Evolutionary conservation across 768 basidiomycete species (phyloP).

Genomic region (Scleroderma citrinum): DNA sequence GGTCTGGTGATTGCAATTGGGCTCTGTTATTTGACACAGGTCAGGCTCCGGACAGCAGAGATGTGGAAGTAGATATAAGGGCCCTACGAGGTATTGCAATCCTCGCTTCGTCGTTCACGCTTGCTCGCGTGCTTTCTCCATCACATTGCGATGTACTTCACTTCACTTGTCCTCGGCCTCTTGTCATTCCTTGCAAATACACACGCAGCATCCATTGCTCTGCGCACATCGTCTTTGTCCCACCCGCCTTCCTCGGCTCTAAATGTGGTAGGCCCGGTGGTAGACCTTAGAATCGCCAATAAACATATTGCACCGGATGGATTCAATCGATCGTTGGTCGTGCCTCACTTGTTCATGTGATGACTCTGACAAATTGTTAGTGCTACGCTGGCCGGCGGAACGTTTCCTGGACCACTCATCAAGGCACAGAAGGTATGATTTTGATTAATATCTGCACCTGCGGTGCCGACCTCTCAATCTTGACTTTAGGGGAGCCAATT

Average conservation of each 20-base stretch:
- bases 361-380: slow-evolving; percentile 15
- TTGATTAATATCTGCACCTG: too few relatives aligned
- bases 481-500: slow-evolving; percentile 31
- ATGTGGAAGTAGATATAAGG: too few relatives aligned
- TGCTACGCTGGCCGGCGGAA: slow-evolving; percentile 38
- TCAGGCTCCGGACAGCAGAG: too few relatives aligned
- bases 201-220: slow-evolving; percentile 26
- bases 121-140: neutral
- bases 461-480: neutral
- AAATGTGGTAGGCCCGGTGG: slow-evolving; percentile 14
- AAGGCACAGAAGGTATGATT: slow-evolving; percentile 27
- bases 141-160: neutral
- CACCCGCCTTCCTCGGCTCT: neutral
- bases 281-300: slow-evolving; percentile 33
- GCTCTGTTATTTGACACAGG: too few relatives aligned
- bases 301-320: slow-evolving; percentile 43
- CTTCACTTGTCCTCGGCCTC: neutral
- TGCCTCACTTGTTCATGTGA: neutral
- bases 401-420: slow-evolving; percentile 44
- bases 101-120: too few relatives aligned
- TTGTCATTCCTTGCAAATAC: slow-evolving; percentile 13
- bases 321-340: slow-evolving; percentile 33
- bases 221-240: neutral
- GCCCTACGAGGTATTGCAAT: too few relatives aligned
- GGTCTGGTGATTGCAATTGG: too few relatives aligned